Conservation (phyloP, 164 flowering plant species). For the Nymphaea colorata region DNA sequence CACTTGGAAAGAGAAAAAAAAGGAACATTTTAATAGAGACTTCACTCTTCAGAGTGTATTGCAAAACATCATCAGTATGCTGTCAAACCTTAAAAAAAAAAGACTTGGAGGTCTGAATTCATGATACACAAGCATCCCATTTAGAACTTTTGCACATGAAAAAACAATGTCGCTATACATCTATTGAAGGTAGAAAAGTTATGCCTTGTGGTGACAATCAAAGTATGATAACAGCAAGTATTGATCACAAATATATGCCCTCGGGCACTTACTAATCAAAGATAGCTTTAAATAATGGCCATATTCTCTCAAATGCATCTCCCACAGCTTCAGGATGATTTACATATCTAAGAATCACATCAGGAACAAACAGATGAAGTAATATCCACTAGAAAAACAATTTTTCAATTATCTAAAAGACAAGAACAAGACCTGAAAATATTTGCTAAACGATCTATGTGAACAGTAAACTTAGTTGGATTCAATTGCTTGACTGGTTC, state of each 20-base stretch:
- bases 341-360: slow-evolving; percentile 50
- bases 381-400: not conserved
- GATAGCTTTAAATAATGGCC: slow-evolving; percentile 90
- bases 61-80: too few relatives aligned
- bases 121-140: too few relatives aligned
- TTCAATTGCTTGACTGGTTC: slow-evolving; percentile 48
- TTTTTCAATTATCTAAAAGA: not conserved
- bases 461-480: slow-evolving; percentile 82
- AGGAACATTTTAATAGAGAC: not conserved
- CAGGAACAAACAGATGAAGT: not conserved
- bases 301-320: slow-evolving; percentile 84
- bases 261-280: slow-evolving; percentile 67
- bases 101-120: too few relatives aligned
- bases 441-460: slow-evolving; percentile 85
- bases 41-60: not conserved
- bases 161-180: too few relatives aligned
- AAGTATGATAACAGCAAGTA: not conserved
- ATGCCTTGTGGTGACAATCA: too few relatives aligned
- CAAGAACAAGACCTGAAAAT: slow-evolving; percentile 53
- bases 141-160: too few relatives aligned
- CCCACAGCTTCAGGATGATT: slow-evolving; percentile 97
- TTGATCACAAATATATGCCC: not conserved
- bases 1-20: too few relatives aligned
- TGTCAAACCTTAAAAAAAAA: too few relatives aligned
- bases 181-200: too few relatives aligned